phyloP scores from a whole-genome alignment of 2,329 filamentous ascomycete species.

The Stachybotrys chartarum region DNA sequence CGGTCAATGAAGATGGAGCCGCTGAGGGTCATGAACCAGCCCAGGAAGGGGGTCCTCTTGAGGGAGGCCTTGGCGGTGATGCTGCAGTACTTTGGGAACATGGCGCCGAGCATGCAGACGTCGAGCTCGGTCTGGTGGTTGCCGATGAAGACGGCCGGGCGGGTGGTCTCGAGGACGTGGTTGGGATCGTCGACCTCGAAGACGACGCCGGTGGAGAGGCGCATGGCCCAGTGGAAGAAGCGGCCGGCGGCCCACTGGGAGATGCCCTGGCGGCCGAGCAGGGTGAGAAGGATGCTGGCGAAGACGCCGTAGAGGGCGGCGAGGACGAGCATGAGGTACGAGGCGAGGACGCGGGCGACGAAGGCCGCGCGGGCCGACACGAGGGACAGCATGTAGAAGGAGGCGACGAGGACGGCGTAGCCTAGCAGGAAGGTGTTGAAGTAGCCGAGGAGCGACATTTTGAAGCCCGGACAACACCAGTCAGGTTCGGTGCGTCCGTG shows the following conservation, averaged over 20 bases:
- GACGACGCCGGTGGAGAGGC: constrained; percentile 63
- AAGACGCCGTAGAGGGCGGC: constrained; percentile 68
- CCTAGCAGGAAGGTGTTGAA: constrained; percentile 40
- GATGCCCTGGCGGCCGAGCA: constrained; percentile 65
- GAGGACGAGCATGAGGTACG: constrained; percentile 54
- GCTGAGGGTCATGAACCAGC: constrained; percentile 88
- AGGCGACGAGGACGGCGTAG: constrained; percentile 43
- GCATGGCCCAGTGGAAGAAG: constrained; percentile 75
- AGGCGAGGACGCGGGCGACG: constrained; percentile 59
- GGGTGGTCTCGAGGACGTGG: constrained; percentile 52
- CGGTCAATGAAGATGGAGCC: constrained; percentile 95
- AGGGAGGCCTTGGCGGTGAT: constrained; percentile 88
- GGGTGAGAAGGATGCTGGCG: constrained; percentile 62
- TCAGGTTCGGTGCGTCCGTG: no score
- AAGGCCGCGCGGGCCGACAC: constrained; percentile 56
- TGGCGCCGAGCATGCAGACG: constrained; percentile 78
- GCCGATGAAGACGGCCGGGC: constrained; percentile 84
- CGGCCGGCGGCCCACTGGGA: constrained; percentile 81
- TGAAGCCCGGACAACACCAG: no score
- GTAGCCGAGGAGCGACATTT: constrained; percentile 30
- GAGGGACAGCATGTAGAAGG: constrained; percentile 57
- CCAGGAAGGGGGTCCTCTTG: constrained; percentile 73
- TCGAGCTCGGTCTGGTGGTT: constrained; percentile 98
- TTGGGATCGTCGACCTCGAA: constrained; percentile 67
- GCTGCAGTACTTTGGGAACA: constrained; percentile 87